phyloP scores from a whole-genome alignment of 768 basidiomycete genomes.

The Boletus rubescentipes region DNA sequence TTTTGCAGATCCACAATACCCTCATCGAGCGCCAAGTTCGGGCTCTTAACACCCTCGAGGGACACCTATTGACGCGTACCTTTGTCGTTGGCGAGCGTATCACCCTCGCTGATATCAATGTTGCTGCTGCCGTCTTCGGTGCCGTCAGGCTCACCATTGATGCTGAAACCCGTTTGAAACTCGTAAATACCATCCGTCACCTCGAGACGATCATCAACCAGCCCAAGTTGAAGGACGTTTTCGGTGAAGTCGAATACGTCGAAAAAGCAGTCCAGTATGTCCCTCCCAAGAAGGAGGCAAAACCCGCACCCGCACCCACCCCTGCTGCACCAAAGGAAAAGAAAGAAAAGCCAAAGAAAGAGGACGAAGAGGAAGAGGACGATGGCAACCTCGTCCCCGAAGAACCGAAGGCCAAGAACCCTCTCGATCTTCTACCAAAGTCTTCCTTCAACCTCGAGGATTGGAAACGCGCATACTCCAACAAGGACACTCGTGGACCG shows the following conservation, averaged over 20 bases:
- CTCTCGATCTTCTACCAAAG: constrained; percentile 88
- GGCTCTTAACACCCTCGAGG: constrained; percentile 67
- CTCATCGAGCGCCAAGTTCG: constrained; percentile 54
- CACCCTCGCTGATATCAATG: constrained; percentile 83
- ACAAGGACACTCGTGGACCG: constrained; percentile 90
- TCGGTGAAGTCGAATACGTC: constrained; percentile 54
- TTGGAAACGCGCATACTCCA: constrained; percentile 98
- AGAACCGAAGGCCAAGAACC: constrained; percentile 93
- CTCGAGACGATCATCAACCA: constrained; percentile 88
- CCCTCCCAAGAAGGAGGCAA: constrained; percentile 72
- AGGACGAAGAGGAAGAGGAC: constrained; percentile 65
- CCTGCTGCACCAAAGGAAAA: constrained; percentile 45
- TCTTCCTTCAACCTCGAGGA: constrained; percentile 88
- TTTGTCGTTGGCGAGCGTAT: constrained; percentile 94
- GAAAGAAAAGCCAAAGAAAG: constrained; percentile 61
- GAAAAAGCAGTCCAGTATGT: constrained; percentile 73
- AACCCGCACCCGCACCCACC: constrained; percentile 42
- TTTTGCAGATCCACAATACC: constrained; percentile 53
- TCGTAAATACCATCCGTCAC: constrained; percentile 80
- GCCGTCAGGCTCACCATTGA: constrained; percentile 62
- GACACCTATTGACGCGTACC: constrained; percentile 73
- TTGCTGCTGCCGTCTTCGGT: constrained; percentile 59
- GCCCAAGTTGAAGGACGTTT: constrained; percentile 67
- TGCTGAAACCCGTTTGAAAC: constrained; percentile 58
- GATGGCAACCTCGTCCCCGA: constrained; percentile 71